These are phyloP conservation scores for Aspergillus carlsbadensis DNA, from an alignment of 495 filamentous ascomycete species.

Conservation along the genomic window DNA sequence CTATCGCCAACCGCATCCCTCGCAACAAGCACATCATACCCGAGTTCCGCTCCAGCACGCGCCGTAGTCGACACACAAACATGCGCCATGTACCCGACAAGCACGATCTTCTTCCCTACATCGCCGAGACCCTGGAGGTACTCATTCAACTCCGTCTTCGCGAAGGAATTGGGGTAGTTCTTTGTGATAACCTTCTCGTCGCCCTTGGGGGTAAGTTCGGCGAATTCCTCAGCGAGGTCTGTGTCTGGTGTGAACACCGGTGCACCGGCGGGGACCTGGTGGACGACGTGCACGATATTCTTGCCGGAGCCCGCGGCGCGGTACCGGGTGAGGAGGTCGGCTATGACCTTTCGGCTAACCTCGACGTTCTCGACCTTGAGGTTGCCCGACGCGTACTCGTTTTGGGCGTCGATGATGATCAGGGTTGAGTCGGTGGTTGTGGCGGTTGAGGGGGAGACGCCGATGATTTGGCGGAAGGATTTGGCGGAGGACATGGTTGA, in stretches of 20 bases:
- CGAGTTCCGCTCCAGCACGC: conserved; percentile 50
- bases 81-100: conserved; percentile 59
- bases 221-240: conserved; percentile 51
- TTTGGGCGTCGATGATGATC: conserved; percentile 65
- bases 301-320: conserved; percentile 35
- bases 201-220: conserved; percentile 43
- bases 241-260: conserved; percentile 60
- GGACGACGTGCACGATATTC: conserved; percentile 51
- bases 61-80: conserved; percentile 62
- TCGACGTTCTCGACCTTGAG: conserved; percentile 50
- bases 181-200: conserved; percentile 52
- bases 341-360: conserved; percentile 45
- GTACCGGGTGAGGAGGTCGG: conserved; percentile 50
- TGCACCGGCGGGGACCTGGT: conserved; percentile 53
- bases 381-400: conserved; percentile 56
- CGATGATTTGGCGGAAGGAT: conserved; percentile 52
- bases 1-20: conserved; percentile 59
- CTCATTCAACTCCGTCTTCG: conserved; percentile 44
- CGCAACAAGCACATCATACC: conserved; percentile 57
- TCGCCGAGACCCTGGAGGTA: conserved; percentile 33
- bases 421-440: conserved; percentile 52
- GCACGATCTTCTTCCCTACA: conserved; percentile 47
- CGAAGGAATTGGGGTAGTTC: conserved; percentile 45
- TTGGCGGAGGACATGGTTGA: conserved; percentile 17
- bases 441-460: conserved; percentile 47